A percentile compares a stretch with the other conserved stretches of the same genome.
phyloP scores from a whole-genome alignment of 768 basidiomycete species.

The Boletus vermiculosoides region DNA sequence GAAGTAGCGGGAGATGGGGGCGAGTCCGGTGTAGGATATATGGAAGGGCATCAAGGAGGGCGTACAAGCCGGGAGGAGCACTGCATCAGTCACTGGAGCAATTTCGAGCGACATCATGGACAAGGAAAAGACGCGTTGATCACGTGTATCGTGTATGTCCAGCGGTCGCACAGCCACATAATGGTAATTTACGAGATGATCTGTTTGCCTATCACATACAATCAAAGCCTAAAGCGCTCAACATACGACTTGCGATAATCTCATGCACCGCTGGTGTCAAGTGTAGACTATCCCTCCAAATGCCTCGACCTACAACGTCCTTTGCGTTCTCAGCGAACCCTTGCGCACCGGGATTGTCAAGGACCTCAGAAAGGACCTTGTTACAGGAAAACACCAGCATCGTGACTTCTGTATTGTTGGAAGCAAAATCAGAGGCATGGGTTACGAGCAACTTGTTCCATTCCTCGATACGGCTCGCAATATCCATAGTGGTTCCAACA shows the following conservation, averaged over 20 bases:
- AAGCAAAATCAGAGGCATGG: slow-evolving; percentile 1
- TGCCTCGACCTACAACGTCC: slow-evolving; percentile 11
- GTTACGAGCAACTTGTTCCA: slow-evolving; percentile 4
- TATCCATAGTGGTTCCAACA: background rate
- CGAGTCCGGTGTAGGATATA: slow-evolving; percentile 66
- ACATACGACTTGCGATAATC: slow-evolving; percentile 27
- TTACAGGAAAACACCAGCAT: slow-evolving; percentile 7
- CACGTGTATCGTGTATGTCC: slow-evolving; percentile 4
- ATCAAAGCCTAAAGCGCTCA: background rate
- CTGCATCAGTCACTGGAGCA: slow-evolving; percentile 2
- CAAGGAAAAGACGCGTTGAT: background rate
- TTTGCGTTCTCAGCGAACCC: slow-evolving; percentile 8
- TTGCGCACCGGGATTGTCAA: slow-evolving; percentile 4
- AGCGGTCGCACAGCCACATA: slow-evolving; percentile 11
- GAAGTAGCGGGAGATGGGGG: slow-evolving; percentile 74
- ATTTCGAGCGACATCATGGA: slow-evolving; percentile 22
- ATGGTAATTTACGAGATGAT: background rate
- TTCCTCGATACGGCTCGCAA: slow-evolving; percentile 3
- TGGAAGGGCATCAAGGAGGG: slow-evolving; percentile 86
- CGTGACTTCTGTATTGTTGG: background rate
- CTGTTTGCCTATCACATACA: background rate
- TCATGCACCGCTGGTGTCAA: slow-evolving; percentile 34
- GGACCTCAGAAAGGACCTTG: slow-evolving; percentile 11
- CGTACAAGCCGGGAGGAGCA: slow-evolving; percentile 38
- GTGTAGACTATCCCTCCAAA: slow-evolving; percentile 43